Evolutionary conservation across 75 land plant genomes (phyloP).

Genomic region (Sequoia sempervirens): DNA sequence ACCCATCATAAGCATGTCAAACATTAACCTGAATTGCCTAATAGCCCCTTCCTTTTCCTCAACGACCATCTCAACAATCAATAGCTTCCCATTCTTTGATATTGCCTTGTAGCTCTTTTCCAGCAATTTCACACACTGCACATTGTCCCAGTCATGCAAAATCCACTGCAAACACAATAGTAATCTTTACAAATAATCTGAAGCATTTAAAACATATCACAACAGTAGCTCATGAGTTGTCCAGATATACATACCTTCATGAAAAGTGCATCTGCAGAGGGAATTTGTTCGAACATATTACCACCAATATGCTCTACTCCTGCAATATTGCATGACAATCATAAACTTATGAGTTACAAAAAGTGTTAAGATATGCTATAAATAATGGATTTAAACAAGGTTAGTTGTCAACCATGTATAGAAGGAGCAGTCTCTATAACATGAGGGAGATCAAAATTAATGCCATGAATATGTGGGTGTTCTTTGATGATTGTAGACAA

Average conservation of each 20-base stretch:
- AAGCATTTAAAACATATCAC: too few relatives aligned
- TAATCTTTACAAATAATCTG: background rate
- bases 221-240: background rate
- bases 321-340: background rate
- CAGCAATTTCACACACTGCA: background rate
- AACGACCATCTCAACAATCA: background rate
- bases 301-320: background rate
- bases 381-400: too few relatives aligned
- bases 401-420: background rate
- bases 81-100: background rate
- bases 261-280: background rate
- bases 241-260: background rate
- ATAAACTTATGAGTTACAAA: too few relatives aligned
- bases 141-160: too few relatives aligned
- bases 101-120: background rate
- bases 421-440: constrained; percentile 6
- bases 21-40: background rate
- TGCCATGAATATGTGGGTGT: constrained; percentile 14
- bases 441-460: background rate
- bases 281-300: background rate
- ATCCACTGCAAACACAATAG: background rate
- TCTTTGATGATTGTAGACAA: background rate
- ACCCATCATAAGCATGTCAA: constrained; percentile 4
- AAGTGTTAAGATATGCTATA: too few relatives aligned
- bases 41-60: background rate